These are phyloP conservation scores for Micractinium sp. DNA, from an alignment of 139 green algal genomes.

Conservation along the genomic window DNA sequence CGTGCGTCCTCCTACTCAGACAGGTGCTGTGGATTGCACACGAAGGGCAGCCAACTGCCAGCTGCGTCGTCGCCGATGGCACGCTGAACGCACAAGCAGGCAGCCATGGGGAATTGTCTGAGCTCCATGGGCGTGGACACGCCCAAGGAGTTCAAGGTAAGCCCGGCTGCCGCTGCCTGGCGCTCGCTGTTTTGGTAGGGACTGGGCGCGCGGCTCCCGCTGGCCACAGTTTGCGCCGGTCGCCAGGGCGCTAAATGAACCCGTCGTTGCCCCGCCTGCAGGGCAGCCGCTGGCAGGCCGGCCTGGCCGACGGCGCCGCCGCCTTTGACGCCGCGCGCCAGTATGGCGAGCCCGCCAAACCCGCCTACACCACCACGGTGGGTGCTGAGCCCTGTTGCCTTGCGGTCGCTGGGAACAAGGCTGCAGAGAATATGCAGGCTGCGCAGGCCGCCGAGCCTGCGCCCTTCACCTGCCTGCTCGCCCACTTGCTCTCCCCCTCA, in stretches of 20 bases:
- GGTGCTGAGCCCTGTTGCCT: not conserved
- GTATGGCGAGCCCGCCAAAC: conserved; percentile 9
- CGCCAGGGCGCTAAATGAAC: not conserved
- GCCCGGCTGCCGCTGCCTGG: not conserved
- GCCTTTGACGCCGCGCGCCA: conserved; percentile 7
- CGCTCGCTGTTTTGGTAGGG: not conserved
- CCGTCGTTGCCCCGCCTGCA: conserved; percentile 12
- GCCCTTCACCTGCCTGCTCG: not conserved
- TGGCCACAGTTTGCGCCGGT: no score
- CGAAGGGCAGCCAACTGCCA: no score
- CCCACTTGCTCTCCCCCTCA: not conserved
- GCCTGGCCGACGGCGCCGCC: conserved; percentile 15
- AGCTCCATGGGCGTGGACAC: not conserved
- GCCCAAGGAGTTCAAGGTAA: conserved; percentile 17
- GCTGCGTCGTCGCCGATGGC: no score
- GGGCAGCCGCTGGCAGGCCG: conserved; percentile 10
- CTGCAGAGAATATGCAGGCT: not conserved
- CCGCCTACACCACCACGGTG: conserved; percentile 44
- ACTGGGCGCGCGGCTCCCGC: not conserved
- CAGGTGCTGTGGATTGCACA: no score
- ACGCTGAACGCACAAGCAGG: no score
- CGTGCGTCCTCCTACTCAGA: no score
- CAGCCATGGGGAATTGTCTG: conserved; percentile 42
- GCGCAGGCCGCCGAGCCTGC: not conserved
- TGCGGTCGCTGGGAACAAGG: not conserved